Percentiles rank a stretch among this genome's conserved stretches.
phyloP scores from a whole-genome alignment of 179 eudicot genomes.

The Patellifolia procumbens region DNA sequence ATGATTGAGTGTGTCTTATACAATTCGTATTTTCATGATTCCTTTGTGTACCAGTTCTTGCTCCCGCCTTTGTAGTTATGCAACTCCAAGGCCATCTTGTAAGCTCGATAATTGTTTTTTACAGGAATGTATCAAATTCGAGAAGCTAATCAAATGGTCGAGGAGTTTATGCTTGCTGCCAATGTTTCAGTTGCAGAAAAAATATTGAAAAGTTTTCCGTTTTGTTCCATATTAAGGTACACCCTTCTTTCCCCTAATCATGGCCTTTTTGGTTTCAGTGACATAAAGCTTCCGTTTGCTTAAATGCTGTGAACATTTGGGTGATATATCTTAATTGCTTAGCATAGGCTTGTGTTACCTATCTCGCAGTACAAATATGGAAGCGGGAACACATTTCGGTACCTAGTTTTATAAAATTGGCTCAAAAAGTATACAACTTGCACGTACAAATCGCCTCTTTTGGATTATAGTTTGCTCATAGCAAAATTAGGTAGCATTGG shows the following conservation, averaged over 20 bases:
- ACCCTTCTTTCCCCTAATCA: background rate
- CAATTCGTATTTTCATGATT: background rate
- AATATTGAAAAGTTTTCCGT: constrained; percentile 70
- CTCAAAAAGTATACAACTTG: no score
- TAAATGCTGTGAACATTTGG: background rate
- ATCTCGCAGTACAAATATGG: no score
- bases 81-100: constrained; percentile 3
- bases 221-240: constrained; percentile 81
- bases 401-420: no score
- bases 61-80: background rate
- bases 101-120: constrained; percentile 15
- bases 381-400: no score
- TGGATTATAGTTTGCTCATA: no score
- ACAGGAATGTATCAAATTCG: constrained; percentile 99
- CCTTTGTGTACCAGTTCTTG: constrained; percentile 15
- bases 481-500: no score
- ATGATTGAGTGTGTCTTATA: background rate
- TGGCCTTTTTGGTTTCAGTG: background rate
- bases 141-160: constrained; percentile 99
- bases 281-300: background rate
- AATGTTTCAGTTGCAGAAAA: constrained; percentile 89
- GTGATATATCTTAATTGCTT: no score
- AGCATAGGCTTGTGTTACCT: no score
- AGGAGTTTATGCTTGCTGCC: constrained; percentile 99
- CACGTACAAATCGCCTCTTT: no score